A percentile compares a stretch with the other conserved stretches of the same genome.
Conservation (phyloP, 805 yeast species). For the Candida montana region DNA sequence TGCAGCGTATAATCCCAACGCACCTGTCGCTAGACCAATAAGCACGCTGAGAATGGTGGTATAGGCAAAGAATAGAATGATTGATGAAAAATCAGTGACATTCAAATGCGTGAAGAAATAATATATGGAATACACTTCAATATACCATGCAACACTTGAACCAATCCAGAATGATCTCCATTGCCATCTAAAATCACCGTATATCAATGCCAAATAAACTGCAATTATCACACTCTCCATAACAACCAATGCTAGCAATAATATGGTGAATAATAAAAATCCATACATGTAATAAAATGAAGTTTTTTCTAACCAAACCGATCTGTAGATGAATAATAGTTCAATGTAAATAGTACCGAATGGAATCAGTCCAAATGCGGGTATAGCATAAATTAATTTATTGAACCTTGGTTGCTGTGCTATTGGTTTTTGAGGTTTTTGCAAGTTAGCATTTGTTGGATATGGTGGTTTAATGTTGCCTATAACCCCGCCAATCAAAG, state of each 20-base stretch:
- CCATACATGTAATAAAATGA: constrained; percentile 79
- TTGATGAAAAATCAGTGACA: constrained; percentile 61
- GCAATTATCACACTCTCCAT: constrained; percentile 69
- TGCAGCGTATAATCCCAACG: constrained; percentile 66
- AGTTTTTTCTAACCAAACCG: constrained; percentile 76
- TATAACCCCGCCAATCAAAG: constrained; percentile 62
- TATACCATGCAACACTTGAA: constrained; percentile 65
- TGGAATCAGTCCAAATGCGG: constrained; percentile 67
- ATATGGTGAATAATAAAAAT: constrained; percentile 57
- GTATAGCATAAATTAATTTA: constrained; percentile 25
- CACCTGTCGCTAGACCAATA: constrained; percentile 68
- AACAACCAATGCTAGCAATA: constrained; percentile 56
- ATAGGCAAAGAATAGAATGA: constrained; percentile 65
- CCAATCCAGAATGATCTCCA: constrained; percentile 77
- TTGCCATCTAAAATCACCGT: constrained; percentile 66
- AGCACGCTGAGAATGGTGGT: constrained; percentile 57
- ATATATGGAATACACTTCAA: constrained; percentile 61
- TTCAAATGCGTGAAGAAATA: constrained; percentile 55
- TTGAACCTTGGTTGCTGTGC: constrained; percentile 33
- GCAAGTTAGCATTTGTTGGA: constrained; percentile 13
- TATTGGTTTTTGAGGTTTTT: constrained; percentile 20
- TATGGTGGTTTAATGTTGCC: constrained; percentile 33
- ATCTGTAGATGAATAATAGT: constrained; percentile 62
- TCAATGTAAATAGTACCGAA: constrained; percentile 80
- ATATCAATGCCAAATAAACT: constrained; percentile 54